Evolutionary conservation across 2,329 filamentous ascomycete species (phyloP).

Genomic region (Pseudomassariella vexata): DNA sequence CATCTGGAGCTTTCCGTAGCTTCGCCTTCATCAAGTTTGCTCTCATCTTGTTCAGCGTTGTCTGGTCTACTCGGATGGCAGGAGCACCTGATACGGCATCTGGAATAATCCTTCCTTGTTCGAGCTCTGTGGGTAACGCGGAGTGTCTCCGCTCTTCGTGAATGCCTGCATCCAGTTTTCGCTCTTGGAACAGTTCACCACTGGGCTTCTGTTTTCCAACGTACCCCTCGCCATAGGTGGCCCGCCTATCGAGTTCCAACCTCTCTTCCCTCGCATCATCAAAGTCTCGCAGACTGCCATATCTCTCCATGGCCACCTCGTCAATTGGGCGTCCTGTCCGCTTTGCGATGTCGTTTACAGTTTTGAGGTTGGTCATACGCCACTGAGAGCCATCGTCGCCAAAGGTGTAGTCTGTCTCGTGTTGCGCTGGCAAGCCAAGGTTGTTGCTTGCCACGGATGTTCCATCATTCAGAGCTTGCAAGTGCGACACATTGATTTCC

Average conservation of each 20-base stretch:
- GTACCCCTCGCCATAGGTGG: slow-evolving; percentile 79
- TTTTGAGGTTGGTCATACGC: slow-evolving; percentile 93
- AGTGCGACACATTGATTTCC: slow-evolving; percentile 68
- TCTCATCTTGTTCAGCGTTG: slow-evolving; percentile 79
- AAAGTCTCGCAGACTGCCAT: slow-evolving; percentile 75
- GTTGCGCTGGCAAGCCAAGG: slow-evolving; percentile 45
- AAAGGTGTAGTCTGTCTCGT: slow-evolving; percentile 74
- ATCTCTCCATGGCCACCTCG: slow-evolving; percentile 76
- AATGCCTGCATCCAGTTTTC: slow-evolving; percentile 53
- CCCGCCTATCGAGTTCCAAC: slow-evolving; percentile 78
- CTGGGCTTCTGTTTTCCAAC: slow-evolving; percentile 80
- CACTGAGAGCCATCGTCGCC: slow-evolving; percentile 87
- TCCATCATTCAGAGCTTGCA: slow-evolving; percentile 55
- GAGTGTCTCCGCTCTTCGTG: slow-evolving; percentile 26
- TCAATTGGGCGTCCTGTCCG: slow-evolving; percentile 69
- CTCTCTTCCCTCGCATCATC: slow-evolving; percentile 92
- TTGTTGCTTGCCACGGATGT: slow-evolving; percentile 49
- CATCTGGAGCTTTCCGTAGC: slow-evolving; percentile 70
- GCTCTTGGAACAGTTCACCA: slow-evolving; percentile 77
- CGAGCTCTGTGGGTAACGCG: slow-evolving; percentile 26
- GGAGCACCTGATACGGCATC: slow-evolving; percentile 43
- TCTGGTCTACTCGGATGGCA: slow-evolving; percentile 62
- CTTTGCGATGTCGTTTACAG: slow-evolving; percentile 74
- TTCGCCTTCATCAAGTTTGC: slow-evolving; percentile 97
- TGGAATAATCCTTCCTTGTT: slow-evolving; percentile 53